Conservation (phyloP, 306 rosid species). For the Hippophae gyantsensis region DNA sequence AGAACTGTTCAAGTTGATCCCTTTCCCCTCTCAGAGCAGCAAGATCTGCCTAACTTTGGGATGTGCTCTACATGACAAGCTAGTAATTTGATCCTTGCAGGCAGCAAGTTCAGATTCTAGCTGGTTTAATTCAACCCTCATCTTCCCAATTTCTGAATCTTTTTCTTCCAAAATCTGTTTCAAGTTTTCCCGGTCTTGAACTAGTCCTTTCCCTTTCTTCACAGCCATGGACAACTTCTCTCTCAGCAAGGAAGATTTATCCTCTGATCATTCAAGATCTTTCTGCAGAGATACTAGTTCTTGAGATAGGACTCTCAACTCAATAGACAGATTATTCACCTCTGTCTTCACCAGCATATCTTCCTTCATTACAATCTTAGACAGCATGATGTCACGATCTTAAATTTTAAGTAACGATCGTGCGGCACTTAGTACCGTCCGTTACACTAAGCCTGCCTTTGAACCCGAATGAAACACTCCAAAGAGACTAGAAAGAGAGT, state of each 20-base stretch:
- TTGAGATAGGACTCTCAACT: slow-evolving; percentile 45
- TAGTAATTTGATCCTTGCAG: slow-evolving; percentile 40
- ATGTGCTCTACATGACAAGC: slow-evolving; percentile 57
- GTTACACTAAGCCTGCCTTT: too few relatives aligned
- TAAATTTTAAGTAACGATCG: too few relatives aligned
- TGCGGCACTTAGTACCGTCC: too few relatives aligned
- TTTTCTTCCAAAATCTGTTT: slow-evolving; percentile 61
- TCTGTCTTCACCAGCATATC: slow-evolving; percentile 49
- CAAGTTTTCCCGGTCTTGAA: slow-evolving; percentile 92
- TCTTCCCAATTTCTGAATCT: slow-evolving; percentile 65
- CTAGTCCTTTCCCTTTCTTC: slow-evolving; percentile 95
- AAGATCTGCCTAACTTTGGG: slow-evolving; percentile 58
- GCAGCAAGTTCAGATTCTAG: slow-evolving; percentile 58
- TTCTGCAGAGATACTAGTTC: slow-evolving; percentile 52
- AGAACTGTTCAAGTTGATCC: slow-evolving; percentile 60
- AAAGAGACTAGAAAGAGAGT: too few relatives aligned
- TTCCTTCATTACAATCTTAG: slow-evolving; percentile 60
- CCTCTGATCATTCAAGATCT: slow-evolving; percentile 69
- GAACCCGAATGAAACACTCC: too few relatives aligned
- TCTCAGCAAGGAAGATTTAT: slow-evolving; percentile 65
- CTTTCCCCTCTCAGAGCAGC: slow-evolving; percentile 46
- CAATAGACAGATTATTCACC: slow-evolving; percentile 35
- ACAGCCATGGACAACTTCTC: slow-evolving; percentile 97
- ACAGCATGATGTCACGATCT: slow-evolving; percentile 26
- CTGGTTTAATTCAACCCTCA: slow-evolving; percentile 46